Percentiles rank a stretch among this genome's conserved stretches.
phyloP scores from a whole-genome alignment of 148 eudicot species.

The Fagopyrum homotropicum region DNA sequence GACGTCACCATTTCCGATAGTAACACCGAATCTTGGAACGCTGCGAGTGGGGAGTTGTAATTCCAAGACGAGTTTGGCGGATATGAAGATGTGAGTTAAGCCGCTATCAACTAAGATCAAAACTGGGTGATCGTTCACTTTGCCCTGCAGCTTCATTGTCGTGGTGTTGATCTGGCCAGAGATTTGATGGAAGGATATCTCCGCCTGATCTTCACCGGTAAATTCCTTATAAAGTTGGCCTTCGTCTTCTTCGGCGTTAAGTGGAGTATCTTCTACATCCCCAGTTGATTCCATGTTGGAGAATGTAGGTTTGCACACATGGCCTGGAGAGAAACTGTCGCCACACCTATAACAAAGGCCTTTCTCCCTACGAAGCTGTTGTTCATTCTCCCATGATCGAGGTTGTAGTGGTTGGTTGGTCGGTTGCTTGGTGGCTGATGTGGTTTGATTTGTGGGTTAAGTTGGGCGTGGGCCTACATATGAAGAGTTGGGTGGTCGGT shows the following conservation, averaged over 20 bases:
- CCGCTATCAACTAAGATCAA: background rate
- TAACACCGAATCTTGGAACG: too few relatives aligned
- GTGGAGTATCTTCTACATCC: background rate
- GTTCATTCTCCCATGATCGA: background rate
- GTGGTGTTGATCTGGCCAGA: background rate
- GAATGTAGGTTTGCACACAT: background rate
- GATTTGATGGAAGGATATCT: background rate
- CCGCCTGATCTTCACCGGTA: background rate
- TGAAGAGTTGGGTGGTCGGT: too few relatives aligned
- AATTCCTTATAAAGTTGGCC: background rate
- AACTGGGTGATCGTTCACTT: background rate
- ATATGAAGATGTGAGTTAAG: background rate
- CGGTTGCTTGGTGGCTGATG: background rate
- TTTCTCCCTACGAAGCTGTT: background rate
- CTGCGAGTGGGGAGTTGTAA: too few relatives aligned
- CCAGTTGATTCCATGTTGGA: background rate
- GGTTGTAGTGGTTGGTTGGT: background rate
- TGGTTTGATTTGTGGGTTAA: too few relatives aligned
- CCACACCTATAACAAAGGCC: background rate
- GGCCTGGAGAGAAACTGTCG: background rate
- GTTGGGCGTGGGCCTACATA: too few relatives aligned
- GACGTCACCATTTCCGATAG: too few relatives aligned
- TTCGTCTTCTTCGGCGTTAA: background rate
- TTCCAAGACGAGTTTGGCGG: too few relatives aligned
- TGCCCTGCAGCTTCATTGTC: background rate